phyloP scores from a whole-genome alignment of 2,329 filamentous ascomycete species.

The Fusarium albosuccineum region DNA sequence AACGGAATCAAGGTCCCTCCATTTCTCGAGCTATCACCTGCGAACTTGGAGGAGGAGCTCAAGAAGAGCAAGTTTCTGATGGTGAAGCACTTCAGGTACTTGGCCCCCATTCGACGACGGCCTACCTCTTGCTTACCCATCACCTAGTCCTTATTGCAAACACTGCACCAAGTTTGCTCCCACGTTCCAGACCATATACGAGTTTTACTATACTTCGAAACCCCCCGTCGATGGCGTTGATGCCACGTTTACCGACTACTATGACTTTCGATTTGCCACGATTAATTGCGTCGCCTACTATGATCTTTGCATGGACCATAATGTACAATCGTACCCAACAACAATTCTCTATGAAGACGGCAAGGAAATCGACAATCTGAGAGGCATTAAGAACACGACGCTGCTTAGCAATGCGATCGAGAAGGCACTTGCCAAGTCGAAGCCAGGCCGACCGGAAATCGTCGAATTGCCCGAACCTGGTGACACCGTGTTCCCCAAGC shows the following conservation, averaged over 20 bases:
- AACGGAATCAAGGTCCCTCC: conserved; percentile 76
- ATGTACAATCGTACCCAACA: conserved; percentile 79
- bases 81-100: conserved; percentile 77
- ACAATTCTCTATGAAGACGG: conserved; percentile 87
- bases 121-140: conserved; percentile 36
- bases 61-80: conserved; percentile 66
- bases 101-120: conserved; percentile 9
- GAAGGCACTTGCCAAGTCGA: conserved; percentile 78
- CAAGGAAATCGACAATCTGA: conserved; percentile 71
- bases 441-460: conserved; percentile 80
- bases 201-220: conserved; percentile 92
- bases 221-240: conserved; percentile 70
- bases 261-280: conserved; percentile 88
- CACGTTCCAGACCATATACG: conserved; percentile 91
- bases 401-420: conserved; percentile 80
- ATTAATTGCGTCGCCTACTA: conserved; percentile 88
- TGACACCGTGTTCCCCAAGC: conserved; percentile 61
- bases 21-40: conserved; percentile 69
- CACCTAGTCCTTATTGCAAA: conserved; percentile 67
- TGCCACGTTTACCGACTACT: conserved; percentile 80
- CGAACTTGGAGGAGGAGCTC: conserved; percentile 69
- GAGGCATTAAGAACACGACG: conserved; percentile 76
- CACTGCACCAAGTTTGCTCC: conserved; percentile 87
- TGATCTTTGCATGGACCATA: conserved; percentile 79
- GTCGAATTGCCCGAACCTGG: conserved; percentile 79